Percentiles rank a stretch among this genome's conserved stretches.
Conservation (phyloP, 164 flowering plant species). For the Sextonia rubra region DNA sequence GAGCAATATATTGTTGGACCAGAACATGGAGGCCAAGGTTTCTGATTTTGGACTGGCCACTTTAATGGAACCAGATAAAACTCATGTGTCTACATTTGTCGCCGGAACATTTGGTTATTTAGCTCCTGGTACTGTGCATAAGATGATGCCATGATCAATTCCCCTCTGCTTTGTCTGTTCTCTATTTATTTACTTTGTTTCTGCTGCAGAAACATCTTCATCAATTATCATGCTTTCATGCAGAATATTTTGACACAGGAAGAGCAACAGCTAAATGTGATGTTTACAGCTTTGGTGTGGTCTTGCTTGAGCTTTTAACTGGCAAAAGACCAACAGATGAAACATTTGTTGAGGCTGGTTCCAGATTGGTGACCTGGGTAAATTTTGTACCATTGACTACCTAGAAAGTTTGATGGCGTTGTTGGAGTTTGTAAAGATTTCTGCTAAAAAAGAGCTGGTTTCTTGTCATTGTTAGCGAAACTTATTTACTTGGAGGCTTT, state of each 20-base stretch:
- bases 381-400: constrained; percentile 1
- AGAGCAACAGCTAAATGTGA: constrained; percentile 92
- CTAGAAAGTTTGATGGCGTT: not conserved
- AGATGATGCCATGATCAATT: not conserved
- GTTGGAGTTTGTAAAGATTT: not conserved
- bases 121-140: constrained; percentile 66
- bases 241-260: constrained; percentile 95
- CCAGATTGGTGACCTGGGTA: constrained; percentile 94
- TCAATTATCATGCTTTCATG: constrained; percentile 6
- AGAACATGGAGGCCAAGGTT: constrained; percentile 81
- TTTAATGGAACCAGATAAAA: constrained; percentile 80
- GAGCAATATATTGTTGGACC: constrained; percentile 84
- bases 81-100: constrained; percentile 86
- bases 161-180: not conserved
- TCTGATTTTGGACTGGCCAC: constrained; percentile 96
- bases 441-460: not conserved
- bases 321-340: constrained; percentile 87
- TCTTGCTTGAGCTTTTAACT: constrained; percentile 82
- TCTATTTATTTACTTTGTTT: not conserved
- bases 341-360: constrained; percentile 77
- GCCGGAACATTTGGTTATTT: constrained; percentile 98
- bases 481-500: no score
- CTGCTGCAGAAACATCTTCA: not conserved
- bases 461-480: no score
- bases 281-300: constrained; percentile 94